Conservation (phyloP, 257 asterid species). For the Agastache rugosa region DNA sequence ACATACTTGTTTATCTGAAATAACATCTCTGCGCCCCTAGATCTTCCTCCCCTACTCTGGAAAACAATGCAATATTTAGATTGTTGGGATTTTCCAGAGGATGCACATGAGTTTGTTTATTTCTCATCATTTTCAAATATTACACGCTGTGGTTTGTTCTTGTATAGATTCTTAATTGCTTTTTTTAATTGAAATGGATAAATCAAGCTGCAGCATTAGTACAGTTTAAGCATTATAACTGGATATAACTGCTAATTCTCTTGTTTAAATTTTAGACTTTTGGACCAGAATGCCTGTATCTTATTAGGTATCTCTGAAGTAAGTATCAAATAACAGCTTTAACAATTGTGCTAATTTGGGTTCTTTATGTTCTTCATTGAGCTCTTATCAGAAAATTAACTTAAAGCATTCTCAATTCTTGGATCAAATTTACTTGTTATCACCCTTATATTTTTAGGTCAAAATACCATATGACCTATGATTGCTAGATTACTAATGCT, state of each 20-base stretch:
- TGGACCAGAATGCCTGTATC: neutral
- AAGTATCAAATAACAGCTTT: neutral
- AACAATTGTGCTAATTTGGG: neutral
- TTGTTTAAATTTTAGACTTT: neutral
- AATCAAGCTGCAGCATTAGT: neutral
- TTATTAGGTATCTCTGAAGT: neutral
- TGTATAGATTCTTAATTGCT: neutral
- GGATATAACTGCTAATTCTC: neutral
- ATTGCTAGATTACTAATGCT: constrained; percentile 10
- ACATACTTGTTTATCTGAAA: neutral
- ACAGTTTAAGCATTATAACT: neutral
- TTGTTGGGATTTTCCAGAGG: neutral
- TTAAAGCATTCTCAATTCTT: neutral
- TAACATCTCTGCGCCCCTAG: neutral
- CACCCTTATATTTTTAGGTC: constrained; percentile 12
- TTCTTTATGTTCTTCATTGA: neutral
- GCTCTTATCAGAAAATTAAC: neutral
- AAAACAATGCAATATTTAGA: neutral
- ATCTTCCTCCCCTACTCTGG: neutral
- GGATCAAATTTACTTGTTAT: constrained; percentile 2
- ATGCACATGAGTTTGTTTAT: neutral
- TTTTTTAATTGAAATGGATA: too few relatives aligned
- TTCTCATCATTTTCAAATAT: neutral
- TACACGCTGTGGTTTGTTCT: neutral
- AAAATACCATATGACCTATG: constrained; percentile 7